phyloP scores from a whole-genome alignment of 1,139 yeast genomes.

The Taphrina betulina region DNA sequence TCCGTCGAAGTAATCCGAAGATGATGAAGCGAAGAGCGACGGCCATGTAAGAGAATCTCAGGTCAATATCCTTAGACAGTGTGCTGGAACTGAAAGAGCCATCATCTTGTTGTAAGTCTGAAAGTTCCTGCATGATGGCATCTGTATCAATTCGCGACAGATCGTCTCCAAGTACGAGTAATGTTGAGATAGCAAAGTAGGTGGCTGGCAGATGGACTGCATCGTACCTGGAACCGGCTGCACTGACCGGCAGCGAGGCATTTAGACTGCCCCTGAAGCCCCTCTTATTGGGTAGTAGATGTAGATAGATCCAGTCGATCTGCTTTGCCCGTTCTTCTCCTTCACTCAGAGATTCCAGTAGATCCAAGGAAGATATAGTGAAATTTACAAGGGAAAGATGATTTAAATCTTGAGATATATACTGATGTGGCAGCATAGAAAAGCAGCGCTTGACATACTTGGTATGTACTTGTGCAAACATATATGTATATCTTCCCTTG shows the following conservation, averaged over 20 bases:
- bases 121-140: slow-evolving; percentile 50
- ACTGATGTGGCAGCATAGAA: slow-evolving; percentile 44
- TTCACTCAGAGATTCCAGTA: slow-evolving; percentile 45
- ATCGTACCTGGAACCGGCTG: no score
- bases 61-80: slow-evolving; percentile 66
- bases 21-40: slow-evolving; percentile 59
- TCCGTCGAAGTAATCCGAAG: slow-evolving; percentile 46
- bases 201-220: slow-evolving; percentile 68
- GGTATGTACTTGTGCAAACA: slow-evolving; percentile 36
- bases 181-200: slow-evolving; percentile 57
- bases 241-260: slow-evolving; percentile 30
- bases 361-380: slow-evolving; percentile 60
- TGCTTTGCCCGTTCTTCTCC: slow-evolving; percentile 44
- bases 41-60: slow-evolving; percentile 76
- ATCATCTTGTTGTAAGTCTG: slow-evolving; percentile 45
- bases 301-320: slow-evolving; percentile 53
- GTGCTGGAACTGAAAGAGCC: slow-evolving; percentile 39
- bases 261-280: slow-evolving; percentile 55
- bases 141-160: slow-evolving; percentile 38
- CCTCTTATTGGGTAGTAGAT: slow-evolving; percentile 48
- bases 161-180: slow-evolving; percentile 37
- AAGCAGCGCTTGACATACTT: slow-evolving; percentile 44
- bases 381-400: slow-evolving; percentile 66
- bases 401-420: slow-evolving; percentile 55
- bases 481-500: neutral